Base-by-base conservation (phyloP, 139 green algal genomes). In the Coelastrella sp. region DNA sequence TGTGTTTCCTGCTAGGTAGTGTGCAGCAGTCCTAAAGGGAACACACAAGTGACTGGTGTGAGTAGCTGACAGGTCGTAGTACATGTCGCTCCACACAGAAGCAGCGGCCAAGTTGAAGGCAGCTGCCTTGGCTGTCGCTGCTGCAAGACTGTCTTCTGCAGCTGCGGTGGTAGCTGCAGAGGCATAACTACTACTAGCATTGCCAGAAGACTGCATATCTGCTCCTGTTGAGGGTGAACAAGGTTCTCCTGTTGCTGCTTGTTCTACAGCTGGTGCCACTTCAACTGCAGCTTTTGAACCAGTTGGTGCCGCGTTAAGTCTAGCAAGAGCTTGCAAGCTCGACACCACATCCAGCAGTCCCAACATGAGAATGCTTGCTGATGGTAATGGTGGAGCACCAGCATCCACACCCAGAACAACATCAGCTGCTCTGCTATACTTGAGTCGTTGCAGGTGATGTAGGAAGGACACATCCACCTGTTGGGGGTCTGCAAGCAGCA, bases 21-120 rank as follows among this genome's bases (percentile, higher is more conserved):
- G 38, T 51, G 69, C 69, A 60, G 34, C 43, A 38, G 72, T 80
- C 30, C 72, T 80, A 27, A 82, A 41, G 0, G 83, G 83, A 30
- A 87, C 83, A 50, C 83, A 63, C 9, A 87, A 38, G 43, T 87
- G 83, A 15, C 57, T 64, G 43, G 30, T 72, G 62, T 87, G 83
- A 25, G 83, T 59, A 9, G 41, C 25, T 6, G 37, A 68, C n/a
- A 87, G 17, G 60, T 87, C 83, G 53, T 87, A 87, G 72, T 87
- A 87, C 27, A 51, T 37, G 9, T 87, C 83, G 2, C 38, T 30
- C 83, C 83, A 87, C 30, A 13, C 5, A 38, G 21, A 25, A 48
- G 30, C 13, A 1, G 83, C 83, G 37, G 38, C 35, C 1, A n/a
- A 17, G 48, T 83, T 87, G 41, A 87, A 87, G 4, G 41, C 62